A percentile compares a stretch with the other conserved stretches of the same genome.
These are phyloP conservation scores for Fraxinus paxiana DNA, from an alignment of 305 asterid species.

Conservation along the genomic window DNA sequence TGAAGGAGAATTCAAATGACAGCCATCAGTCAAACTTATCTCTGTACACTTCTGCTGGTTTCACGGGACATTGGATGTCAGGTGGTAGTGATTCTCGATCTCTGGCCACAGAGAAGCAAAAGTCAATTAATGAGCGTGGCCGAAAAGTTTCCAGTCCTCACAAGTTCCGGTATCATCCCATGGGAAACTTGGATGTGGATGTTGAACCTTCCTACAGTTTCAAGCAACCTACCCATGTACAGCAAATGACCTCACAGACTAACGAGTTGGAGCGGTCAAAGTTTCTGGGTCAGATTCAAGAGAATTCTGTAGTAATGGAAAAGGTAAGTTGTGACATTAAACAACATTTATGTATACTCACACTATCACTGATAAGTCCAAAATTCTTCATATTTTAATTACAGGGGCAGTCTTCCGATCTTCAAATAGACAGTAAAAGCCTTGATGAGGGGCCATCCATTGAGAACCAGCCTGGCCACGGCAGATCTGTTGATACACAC, in stretches of 20 bases:
- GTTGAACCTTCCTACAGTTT: slow-evolving; percentile 36
- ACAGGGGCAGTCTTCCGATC: slow-evolving; percentile 50
- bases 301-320: slow-evolving; percentile 29
- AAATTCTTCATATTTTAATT: slow-evolving; percentile 21
- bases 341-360: neutral
- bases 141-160: slow-evolving; percentile 47
- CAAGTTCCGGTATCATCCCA: slow-evolving; percentile 78
- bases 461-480: slow-evolving; percentile 36
- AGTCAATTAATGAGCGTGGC: slow-evolving; percentile 44
- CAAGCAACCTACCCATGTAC: slow-evolving; percentile 44
- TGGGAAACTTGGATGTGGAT: slow-evolving; percentile 71
- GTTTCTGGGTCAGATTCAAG: slow-evolving; percentile 43
- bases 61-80: slow-evolving; percentile 43
- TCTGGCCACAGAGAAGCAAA: slow-evolving; percentile 53
- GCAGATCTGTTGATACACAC: slow-evolving; percentile 39
- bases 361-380: slow-evolving; percentile 7
- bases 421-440: slow-evolving; percentile 40
- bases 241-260: slow-evolving; percentile 39
- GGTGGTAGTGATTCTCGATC: slow-evolving; percentile 56
- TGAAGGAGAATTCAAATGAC: slow-evolving; percentile 64
- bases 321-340: slow-evolving; percentile 33
- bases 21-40: slow-evolving; percentile 57
- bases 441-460: slow-evolving; percentile 36
- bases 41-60: slow-evolving; percentile 55
- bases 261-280: slow-evolving; percentile 45